These are phyloP conservation scores for Aspergillus sparsus DNA, from an alignment of 495 filamentous ascomycete species.

Conservation along the genomic window DNA sequence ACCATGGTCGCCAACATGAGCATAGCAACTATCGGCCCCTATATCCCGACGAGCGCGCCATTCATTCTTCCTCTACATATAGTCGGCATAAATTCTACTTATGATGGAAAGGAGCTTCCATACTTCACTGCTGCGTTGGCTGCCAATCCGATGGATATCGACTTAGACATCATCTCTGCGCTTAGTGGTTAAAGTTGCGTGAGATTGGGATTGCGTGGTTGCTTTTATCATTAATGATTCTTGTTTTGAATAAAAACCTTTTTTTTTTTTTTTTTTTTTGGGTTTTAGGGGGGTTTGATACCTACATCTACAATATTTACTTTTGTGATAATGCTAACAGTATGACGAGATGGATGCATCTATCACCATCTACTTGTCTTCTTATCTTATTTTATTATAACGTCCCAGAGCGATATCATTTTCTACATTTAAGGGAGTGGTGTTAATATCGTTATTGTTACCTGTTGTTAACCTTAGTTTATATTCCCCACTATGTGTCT, in stretches of 20 bases:
- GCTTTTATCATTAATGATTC: slow-evolving; percentile 1
- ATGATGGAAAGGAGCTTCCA: slow-evolving; percentile 57
- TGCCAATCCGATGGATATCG: slow-evolving; percentile 37
- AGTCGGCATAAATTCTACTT: slow-evolving; percentile 56
- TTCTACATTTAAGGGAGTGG: too few relatives aligned
- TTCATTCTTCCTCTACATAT: slow-evolving; percentile 63
- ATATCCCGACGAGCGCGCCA: slow-evolving; percentile 50
- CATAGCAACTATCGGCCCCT: slow-evolving; percentile 46
- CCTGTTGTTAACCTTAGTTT: too few relatives aligned
- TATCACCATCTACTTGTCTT: slow-evolving; percentile 9
- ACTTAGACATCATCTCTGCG: slow-evolving; percentile 45
- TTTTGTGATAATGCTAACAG: slow-evolving; percentile 11
- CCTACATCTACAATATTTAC: not conserved
- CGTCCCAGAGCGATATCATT: not conserved
- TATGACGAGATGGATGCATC: slow-evolving; percentile 16
- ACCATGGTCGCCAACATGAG: slow-evolving; percentile 56
- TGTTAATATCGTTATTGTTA: too few relatives aligned
- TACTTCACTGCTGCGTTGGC: slow-evolving; percentile 61
- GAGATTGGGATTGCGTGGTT: not conserved
- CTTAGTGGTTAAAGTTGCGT: slow-evolving; percentile 19
- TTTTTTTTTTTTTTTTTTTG: slow-evolving; percentile 3
- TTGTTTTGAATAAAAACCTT: slow-evolving; percentile 2
- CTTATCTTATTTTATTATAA: not conserved
- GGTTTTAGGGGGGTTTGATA: too few relatives aligned
- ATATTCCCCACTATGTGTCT: too few relatives aligned